Base-by-base conservation (phyloP, 129 eudicot genomes). In the Lactuca saligna region DNA sequence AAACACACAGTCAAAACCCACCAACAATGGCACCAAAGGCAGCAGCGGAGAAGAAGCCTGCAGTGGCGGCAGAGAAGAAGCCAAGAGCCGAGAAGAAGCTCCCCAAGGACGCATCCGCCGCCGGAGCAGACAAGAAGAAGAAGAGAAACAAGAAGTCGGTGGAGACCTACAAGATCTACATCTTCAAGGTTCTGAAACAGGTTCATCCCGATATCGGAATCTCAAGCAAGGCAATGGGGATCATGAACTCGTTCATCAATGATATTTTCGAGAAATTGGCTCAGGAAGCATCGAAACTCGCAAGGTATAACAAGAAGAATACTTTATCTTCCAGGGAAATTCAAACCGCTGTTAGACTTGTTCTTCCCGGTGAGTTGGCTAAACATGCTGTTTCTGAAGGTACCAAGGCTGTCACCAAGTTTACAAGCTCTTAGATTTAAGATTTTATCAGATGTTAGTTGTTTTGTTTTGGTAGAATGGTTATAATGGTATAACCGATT, bases 71-170 rank as follows among this genome's bases (percentile, higher is more conserved):
- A 0, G 83, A 79, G 56, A 79, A 81, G 68, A 77, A 71, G 54
- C 82, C 82, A 1, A 82, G 65, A 61, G 80, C 83, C 14, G 83
- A 72, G 13, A 78, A 78, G 78, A 82, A 82, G 78, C 64, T 78
- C 0, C 83, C 83, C 3, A 78, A 78, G 57, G 86, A 78, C 31
- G 74, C 64, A 48, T 50, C 50, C 0, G 72, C 71, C 3, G 65
- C 80, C 11, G 79, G 65, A 11, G 64, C 66, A 5, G 82, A 81
- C 66, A 81, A 81, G 71, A 81, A 76, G 72, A 81, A 75, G 78
- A 80, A 81, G 82, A 66, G 65, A 38, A 35, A 54, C 50, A 81
- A 76, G 76, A 81, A 76, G 64, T 58, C 61, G 14, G 78, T 80
- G 1, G 84, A 80, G 17, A 79, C 78, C 0, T 72, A 78, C 70